These are phyloP conservation scores for Phytopythium cucurbitacearum DNA, from an alignment of 352 stramenopile species.

Conservation along the genomic window DNA sequence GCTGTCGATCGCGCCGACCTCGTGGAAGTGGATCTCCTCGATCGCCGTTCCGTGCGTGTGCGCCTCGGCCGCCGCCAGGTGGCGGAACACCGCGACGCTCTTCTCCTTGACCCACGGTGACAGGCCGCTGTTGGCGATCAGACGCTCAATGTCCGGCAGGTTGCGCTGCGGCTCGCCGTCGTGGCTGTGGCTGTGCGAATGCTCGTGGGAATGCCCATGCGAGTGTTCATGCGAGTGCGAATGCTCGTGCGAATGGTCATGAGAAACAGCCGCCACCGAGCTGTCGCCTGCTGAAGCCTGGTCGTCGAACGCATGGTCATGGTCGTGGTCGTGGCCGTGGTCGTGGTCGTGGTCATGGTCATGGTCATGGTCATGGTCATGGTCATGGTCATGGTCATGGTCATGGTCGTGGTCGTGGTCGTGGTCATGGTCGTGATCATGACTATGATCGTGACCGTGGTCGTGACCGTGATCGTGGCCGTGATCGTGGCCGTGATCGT, in stretches of 20 bases:
- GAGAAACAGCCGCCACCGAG: conserved; percentile 1
- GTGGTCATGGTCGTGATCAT: conserved; percentile 2
- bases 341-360: conserved; percentile 4
- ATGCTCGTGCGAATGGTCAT: conserved; percentile 23
- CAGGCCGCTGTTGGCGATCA: conserved; percentile 83
- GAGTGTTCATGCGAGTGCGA: conserved; percentile 22
- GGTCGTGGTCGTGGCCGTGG: conserved; percentile 10
- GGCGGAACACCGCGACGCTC: conserved; percentile 89
- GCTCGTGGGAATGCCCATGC: conserved; percentile 36
- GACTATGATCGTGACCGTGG: conserved; percentile 10
- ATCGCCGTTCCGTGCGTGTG: conserved; percentile 91
- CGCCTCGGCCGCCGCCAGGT: conserved; percentile 92
- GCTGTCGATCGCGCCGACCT: conserved; percentile 96
- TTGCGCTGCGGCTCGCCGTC: conserved; percentile 86
- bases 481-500: conserved; percentile 12
- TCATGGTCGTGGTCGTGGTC: conserved; percentile 3
- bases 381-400: conserved; percentile 16
- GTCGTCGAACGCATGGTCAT: conserved; percentile 6
- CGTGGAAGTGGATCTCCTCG: conserved; percentile 96
- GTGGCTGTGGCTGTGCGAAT: conserved; percentile 24
- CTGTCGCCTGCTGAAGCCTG: conserved; percentile 8
- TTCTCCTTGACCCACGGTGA: conserved; percentile 86
- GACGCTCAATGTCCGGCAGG: conserved; percentile 81
- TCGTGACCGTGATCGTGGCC: conserved; percentile 22
- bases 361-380: conserved; percentile 15